These are phyloP conservation scores for Kurtzmaniella quercitrusa DNA, from an alignment of 1,139 yeast genomes.

Conservation along the genomic window DNA sequence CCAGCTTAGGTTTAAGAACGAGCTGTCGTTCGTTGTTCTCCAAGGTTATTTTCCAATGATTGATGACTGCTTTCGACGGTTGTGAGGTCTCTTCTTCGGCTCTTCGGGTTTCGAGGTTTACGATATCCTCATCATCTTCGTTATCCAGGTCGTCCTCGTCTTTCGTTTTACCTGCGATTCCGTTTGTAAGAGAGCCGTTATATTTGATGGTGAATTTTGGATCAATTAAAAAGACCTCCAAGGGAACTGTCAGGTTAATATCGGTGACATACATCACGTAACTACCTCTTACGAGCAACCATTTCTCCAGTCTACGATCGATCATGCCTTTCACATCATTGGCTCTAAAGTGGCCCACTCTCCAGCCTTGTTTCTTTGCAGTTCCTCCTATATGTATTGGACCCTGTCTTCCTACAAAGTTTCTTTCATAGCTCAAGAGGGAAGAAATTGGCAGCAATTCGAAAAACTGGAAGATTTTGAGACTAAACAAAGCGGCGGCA, in stretches of 20 bases:
- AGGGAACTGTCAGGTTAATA: constrained; percentile 78
- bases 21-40: constrained; percentile 78
- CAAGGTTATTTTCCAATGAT: constrained; percentile 56
- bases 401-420: constrained; percentile 88
- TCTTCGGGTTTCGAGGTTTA: constrained; percentile 31
- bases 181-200: constrained; percentile 28
- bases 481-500: constrained; percentile 57
- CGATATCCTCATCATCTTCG: constrained; percentile 39
- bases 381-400: constrained; percentile 73
- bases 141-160: constrained; percentile 20
- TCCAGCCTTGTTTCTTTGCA: constrained; percentile 90
- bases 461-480: constrained; percentile 76
- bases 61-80: constrained; percentile 22
- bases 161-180: constrained; percentile 11
- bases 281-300: constrained; percentile 85
- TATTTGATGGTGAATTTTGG: constrained; percentile 54
- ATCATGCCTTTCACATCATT: constrained; percentile 82
- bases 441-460: constrained; percentile 89
- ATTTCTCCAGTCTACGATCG: constrained; percentile 82
- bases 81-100: constrained; percentile 16
- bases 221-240: constrained; percentile 88
- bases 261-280: constrained; percentile 84
- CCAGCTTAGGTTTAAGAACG: constrained; percentile 69
- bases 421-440: constrained; percentile 75
- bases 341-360: constrained; percentile 83